Evolutionary conservation across 768 basidiomycete species (phyloP), one percentile per base, ranked within the genome.

Genomic region (Collybia nuda): DNA sequence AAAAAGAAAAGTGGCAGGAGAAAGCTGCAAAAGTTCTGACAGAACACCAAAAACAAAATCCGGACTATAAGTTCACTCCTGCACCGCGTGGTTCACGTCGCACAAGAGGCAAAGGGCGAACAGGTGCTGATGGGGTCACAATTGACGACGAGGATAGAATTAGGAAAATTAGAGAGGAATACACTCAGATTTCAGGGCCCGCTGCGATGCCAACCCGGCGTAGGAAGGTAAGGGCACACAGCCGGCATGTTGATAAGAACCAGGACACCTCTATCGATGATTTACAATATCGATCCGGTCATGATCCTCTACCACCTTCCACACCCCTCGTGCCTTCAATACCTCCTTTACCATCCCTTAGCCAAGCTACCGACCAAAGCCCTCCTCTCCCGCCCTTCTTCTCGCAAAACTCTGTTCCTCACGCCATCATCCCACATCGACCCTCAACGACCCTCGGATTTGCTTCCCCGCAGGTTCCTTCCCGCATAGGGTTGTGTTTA

Each of bases 21-120:
- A 59, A 69, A 59, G 86, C 86, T 2, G 73, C 70, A 14, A 61
- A 74, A 45, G 79, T 68, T 22, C 75, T 80, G 50, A 58, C 56
- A 3, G 66, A 71, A 43, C 85, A 88, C 55, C 74, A 73, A 23
- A 54, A 63, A 56, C 66, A 68, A 38, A 74, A 86, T 54, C 85
- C 87, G 2, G 70, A 77, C 53, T 87, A 86, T 66, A 82, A 79
- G 62, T 87, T 85, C 55, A 72, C 75, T 23, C 85, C 86, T 32
- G 62, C 69, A 15, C 67, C 68, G 0, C 65, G 66, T 17, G 67
- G 67, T 7, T 62, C 68, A n/a, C 58, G 63, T 39, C 67, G 65
- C 21, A 44, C 63, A 18, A 73, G 72, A 57, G 59, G 52, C 38
- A 71, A 62, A 55, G 54, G 48, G 48, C 59, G 60, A 40, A 29